Conservation (phyloP, 1,284 basidiomycete genomes). For the Tilletia setariae region DNA sequence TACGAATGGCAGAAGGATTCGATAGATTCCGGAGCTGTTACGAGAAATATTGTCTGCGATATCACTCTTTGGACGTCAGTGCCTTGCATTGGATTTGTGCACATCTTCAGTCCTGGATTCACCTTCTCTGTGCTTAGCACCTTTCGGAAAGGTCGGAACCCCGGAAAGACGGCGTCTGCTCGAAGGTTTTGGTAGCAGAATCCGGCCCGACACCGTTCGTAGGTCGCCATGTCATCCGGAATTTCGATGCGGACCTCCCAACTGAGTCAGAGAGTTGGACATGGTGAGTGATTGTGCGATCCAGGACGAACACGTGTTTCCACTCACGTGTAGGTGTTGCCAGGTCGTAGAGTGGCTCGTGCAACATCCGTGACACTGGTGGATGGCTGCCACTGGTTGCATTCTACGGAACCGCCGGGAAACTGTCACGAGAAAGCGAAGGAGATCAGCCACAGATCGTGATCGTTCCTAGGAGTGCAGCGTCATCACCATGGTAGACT, state of each 20-base stretch:
- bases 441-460: too few relatives aligned
- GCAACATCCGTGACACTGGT: neutral
- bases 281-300: neutral
- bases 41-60: constrained; percentile 24
- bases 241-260: neutral
- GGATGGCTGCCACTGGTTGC: neutral
- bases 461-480: too few relatives aligned
- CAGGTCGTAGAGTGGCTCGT: neutral
- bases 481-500: neutral
- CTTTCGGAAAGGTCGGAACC: constrained; percentile 21
- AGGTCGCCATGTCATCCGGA: neutral
- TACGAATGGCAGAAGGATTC: constrained; percentile 33
- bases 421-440: neutral
- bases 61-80: too few relatives aligned
- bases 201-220: constrained; percentile 3
- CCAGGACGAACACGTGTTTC: neutral
- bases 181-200: neutral
- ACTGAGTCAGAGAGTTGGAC: neutral
- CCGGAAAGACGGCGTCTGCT: neutral
- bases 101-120: too few relatives aligned
- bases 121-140: constrained; percentile 28
- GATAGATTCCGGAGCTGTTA: constrained; percentile 24
- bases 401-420: neutral
- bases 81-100: too few relatives aligned
- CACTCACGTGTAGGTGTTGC: neutral